A percentile compares a stretch with the other conserved stretches of the same genome.
Evolutionary conservation across 2,329 filamentous ascomycete species (phyloP).

Genomic region (Fusarium chaquense): DNA sequence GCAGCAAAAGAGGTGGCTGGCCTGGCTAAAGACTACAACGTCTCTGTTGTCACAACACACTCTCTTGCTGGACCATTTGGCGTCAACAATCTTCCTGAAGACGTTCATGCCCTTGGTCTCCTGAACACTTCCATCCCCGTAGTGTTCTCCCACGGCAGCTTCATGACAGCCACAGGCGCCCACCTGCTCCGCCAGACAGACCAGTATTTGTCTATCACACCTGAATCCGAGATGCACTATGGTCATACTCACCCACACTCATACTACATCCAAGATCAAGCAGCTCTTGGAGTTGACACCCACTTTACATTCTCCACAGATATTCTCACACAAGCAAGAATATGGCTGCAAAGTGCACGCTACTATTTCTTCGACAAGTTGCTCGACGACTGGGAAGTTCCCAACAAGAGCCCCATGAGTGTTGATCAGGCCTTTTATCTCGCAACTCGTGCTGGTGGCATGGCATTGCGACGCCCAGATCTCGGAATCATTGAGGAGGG

Average conservation of each 20-base stretch:
- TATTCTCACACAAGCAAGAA: constrained; percentile 63
- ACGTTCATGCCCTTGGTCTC: constrained; percentile 52
- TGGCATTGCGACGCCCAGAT: constrained; percentile 63
- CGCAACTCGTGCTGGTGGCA: constrained; percentile 64
- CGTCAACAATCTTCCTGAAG: constrained; percentile 55
- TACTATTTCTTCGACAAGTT: constrained; percentile 55
- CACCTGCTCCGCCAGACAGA: constrained; percentile 61
- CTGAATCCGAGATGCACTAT: constrained; percentile 70
- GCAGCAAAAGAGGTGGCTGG: constrained; percentile 50
- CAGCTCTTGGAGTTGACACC: constrained; percentile 66
- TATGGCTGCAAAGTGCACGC: constrained; percentile 64
- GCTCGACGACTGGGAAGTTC: constrained; percentile 57
- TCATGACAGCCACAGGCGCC: constrained; percentile 56
- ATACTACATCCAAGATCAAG: constrained; percentile 62
- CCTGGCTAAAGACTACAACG: constrained; percentile 54
- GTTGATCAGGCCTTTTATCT: constrained; percentile 67
- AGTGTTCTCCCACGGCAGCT: constrained; percentile 65
- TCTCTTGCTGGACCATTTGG: constrained; percentile 56
- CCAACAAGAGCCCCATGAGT: constrained; percentile 63
- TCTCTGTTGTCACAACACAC: constrained; percentile 62
- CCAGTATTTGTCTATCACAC: constrained; percentile 68
- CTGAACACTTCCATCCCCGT: constrained; percentile 61
- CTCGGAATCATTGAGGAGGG: constrained; percentile 62
- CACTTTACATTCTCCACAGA: constrained; percentile 65
- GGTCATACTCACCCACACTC: constrained; percentile 63